Percentiles rank a stretch among this genome's conserved stretches.
Evolutionary conservation across 805 yeast species (phyloP).

Genomic region (Lachancea fermentati): DNA sequence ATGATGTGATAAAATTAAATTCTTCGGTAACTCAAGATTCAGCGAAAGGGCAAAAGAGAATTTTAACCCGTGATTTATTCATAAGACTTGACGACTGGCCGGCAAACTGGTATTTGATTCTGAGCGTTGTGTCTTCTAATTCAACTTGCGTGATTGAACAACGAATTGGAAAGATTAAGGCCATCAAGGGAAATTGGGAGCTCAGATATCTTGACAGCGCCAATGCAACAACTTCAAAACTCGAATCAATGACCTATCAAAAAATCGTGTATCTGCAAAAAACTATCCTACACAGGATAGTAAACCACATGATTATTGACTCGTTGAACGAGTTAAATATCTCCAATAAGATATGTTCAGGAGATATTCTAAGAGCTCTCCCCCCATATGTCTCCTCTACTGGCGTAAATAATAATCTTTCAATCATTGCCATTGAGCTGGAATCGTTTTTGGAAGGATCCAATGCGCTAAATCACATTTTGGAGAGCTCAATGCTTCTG

Average conservation of each 20-base stretch:
- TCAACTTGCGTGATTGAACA: slow-evolving; percentile 30
- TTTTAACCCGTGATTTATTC: slow-evolving; percentile 20
- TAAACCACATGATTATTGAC: slow-evolving; percentile 34
- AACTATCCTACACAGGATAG: slow-evolving; percentile 29
- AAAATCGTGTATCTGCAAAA: slow-evolving; percentile 28
- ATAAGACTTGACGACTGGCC: slow-evolving; percentile 33
- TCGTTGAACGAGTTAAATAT: slow-evolving; percentile 31
- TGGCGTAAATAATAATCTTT: slow-evolving; percentile 7
- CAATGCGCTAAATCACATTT: slow-evolving; percentile 22
- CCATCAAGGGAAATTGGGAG: slow-evolving; percentile 30
- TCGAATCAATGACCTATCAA: slow-evolving; percentile 32
- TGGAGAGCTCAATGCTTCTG: slow-evolving; percentile 30
- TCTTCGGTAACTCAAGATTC: slow-evolving; percentile 21
- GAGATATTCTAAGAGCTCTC: slow-evolving; percentile 13
- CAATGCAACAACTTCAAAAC: slow-evolving; percentile 20
- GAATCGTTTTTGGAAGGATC: slow-evolving; percentile 30
- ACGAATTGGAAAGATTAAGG: slow-evolving; percentile 30
- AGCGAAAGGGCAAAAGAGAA: slow-evolving; percentile 4
- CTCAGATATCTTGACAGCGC: slow-evolving; percentile 27
- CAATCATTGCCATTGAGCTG: slow-evolving; percentile 26
- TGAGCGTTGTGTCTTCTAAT: slow-evolving; percentile 30
- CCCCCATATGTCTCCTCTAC: slow-evolving; percentile 21
- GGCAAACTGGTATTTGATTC: slow-evolving; percentile 31
- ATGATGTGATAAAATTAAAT: slow-evolving; percentile 22
- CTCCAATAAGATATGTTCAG: slow-evolving; percentile 23